These are phyloP conservation scores for Microsporum audouinii DNA, from an alignment of 2,329 filamentous ascomycete species.

Conservation along the genomic window DNA sequence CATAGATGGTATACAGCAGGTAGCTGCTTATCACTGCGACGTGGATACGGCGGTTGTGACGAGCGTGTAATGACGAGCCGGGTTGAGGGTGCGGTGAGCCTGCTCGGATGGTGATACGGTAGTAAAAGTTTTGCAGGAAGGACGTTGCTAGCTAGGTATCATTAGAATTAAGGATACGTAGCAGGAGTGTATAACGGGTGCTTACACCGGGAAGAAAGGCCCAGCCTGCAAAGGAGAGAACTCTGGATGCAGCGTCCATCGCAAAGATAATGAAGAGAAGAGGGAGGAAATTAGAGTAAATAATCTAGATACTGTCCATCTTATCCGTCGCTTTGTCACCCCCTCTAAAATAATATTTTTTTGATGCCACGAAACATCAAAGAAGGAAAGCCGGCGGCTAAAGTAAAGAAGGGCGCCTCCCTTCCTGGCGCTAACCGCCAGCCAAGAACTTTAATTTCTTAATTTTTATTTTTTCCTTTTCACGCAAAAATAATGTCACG, in stretches of 20 bases:
- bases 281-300: no score
- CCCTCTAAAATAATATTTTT: no score
- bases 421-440: neutral
- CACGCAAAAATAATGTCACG: neutral
- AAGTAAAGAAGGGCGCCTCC: neutral
- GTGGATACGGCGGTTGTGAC: conserved; percentile 71
- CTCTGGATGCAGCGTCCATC: conserved; percentile 16
- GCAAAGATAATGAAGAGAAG: neutral
- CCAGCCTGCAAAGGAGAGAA: conserved; percentile 50
- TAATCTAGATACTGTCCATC: neutral
- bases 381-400: neutral
- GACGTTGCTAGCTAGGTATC: conserved; percentile 57
- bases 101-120: conserved; percentile 77
- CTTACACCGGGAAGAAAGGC: conserved; percentile 50
- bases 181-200: conserved; percentile 2
- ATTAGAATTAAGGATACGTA: neutral
- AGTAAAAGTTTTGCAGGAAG: conserved; percentile 70
- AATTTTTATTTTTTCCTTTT: neutral
- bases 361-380: neutral
- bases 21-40: conserved; percentile 72
- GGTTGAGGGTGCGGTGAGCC: conserved; percentile 65
- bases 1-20: conserved; percentile 83
- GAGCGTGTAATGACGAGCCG: conserved; percentile 54
- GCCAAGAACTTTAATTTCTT: conserved; percentile 1
- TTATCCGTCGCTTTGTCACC: neutral